Base-by-base conservation (phyloP, 352 stramenopile genomes). In the Aphanomyces astaci region DNA sequence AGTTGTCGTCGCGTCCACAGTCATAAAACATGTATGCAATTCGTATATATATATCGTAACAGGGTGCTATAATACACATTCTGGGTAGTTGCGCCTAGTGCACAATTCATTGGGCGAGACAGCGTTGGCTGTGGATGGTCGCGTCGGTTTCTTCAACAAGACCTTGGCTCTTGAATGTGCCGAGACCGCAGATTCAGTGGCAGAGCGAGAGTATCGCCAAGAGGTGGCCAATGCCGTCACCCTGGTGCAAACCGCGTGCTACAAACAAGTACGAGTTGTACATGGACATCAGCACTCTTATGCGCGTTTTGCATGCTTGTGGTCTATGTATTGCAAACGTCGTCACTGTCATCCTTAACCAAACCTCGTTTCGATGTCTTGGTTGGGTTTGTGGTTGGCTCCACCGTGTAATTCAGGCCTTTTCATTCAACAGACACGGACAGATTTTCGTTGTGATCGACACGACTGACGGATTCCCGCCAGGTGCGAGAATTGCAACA, bases 21-120 rank as follows among this genome's bases (percentile, higher is more conserved):
- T 68, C 46, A 32, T 62, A 1, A 19, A 22, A 2, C 24, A 56
- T 19, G 62, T 68, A 68, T n/a, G 17, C 36, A 27, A 7, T 24
- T 24, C 17, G 0, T 0, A 17, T 24, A 51, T 49, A 2, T 2
- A 2, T 49, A 64, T 7, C 19, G 1, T 3, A 9, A 4, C 28
- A 2, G 2, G 10, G 17, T 39, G 9, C 4, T 36, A 5, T 64
- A 7, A 19, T 17, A 17, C 9, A 11, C 33, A 9, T 39, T 39
- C 2, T 27, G 22, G 24, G 3, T 68, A 68, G 62, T 45, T 68
- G 10, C 30, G 62, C 9, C 33, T 68, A 11, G 62, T 68, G 2
- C 32, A 31, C 32, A 68, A 68, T 28, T 28, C n/a, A 3, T 10
- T 17, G 10, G 62, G 62, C 32, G 62, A 68, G 55, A 68, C 25